Percentiles rank a stretch among this genome's conserved stretches.
These are phyloP conservation scores for Entomortierella lignicola DNA, from an alignment of 192 early-diverging fungal species.

Conservation along the genomic window DNA sequence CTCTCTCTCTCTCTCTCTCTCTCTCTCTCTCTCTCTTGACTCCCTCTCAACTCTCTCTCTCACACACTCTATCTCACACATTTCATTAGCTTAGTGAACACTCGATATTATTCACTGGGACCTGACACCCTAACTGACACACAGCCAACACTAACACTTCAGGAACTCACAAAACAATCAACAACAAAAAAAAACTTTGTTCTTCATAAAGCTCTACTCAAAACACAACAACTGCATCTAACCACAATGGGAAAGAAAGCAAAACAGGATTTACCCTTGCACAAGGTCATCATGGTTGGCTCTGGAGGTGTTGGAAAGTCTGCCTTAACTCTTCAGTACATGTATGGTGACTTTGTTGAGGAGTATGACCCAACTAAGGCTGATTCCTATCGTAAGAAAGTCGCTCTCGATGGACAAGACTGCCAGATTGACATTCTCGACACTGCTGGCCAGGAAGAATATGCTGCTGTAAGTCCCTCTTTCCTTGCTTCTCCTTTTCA, in stretches of 20 bases:
- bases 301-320: slow-evolving; percentile 93
- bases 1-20: no score
- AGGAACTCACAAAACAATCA: background rate
- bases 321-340: slow-evolving; percentile 88
- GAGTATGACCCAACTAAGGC: slow-evolving; percentile 96
- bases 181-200: background rate
- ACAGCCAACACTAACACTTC: background rate
- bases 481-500: no score
- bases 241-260: slow-evolving; percentile 76
- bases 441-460: slow-evolving; percentile 92
- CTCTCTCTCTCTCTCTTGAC: no score
- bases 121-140: background rate
- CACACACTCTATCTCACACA: no score
- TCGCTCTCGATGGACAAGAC: slow-evolving; percentile 75
- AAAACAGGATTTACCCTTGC: slow-evolving; percentile 77
- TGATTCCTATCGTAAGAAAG: slow-evolving; percentile 90
- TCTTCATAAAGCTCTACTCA: background rate
- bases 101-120: background rate
- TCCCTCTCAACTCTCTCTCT: no score
- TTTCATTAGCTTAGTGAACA: background rate
- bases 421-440: slow-evolving; percentile 92
- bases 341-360: slow-evolving; percentile 95
- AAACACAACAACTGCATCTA: background rate
- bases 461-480: slow-evolving; percentile 82
- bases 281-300: slow-evolving; percentile 95